phyloP scores from a whole-genome alignment of 345 rosid species.

The Eucalyptus sp. region DNA sequence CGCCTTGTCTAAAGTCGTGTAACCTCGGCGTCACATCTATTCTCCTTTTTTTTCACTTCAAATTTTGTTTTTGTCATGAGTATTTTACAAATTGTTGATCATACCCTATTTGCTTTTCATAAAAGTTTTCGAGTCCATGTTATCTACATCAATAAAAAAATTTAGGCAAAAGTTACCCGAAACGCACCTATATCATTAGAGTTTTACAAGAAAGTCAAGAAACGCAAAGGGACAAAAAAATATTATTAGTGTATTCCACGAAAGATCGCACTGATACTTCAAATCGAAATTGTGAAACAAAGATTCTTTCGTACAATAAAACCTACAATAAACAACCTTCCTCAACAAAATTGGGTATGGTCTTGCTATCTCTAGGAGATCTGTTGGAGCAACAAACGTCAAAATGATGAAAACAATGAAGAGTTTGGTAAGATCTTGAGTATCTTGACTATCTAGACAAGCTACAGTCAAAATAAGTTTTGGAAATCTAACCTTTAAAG shows the following conservation, averaged over 20 bases:
- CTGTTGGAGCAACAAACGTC: neutral
- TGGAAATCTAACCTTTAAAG: neutral
- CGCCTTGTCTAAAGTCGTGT: neutral
- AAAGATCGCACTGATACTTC: neutral
- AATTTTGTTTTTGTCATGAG: neutral
- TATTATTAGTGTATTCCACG: neutral
- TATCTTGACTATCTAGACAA: neutral
- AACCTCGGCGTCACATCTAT: neutral
- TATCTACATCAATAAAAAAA: fast-evolving
- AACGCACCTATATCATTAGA: neutral
- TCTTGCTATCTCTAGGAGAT: neutral
- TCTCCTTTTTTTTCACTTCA: neutral
- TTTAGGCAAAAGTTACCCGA: neutral
- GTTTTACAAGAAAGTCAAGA: neutral
- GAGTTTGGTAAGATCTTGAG: neutral
- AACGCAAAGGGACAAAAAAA: neutral
- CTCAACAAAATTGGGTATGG: neutral
- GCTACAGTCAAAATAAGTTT: neutral
- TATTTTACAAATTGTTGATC: neutral
- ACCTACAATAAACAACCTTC: neutral
- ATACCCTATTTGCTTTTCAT: neutral
- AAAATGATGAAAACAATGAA: neutral
- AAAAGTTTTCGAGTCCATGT: neutral
- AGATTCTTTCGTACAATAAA: neutral
- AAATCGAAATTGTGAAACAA: neutral